Evolutionary conservation across 1,284 basidiomycete species (phyloP).

Genomic region (Apiotrichum veenhuisii): DNA sequence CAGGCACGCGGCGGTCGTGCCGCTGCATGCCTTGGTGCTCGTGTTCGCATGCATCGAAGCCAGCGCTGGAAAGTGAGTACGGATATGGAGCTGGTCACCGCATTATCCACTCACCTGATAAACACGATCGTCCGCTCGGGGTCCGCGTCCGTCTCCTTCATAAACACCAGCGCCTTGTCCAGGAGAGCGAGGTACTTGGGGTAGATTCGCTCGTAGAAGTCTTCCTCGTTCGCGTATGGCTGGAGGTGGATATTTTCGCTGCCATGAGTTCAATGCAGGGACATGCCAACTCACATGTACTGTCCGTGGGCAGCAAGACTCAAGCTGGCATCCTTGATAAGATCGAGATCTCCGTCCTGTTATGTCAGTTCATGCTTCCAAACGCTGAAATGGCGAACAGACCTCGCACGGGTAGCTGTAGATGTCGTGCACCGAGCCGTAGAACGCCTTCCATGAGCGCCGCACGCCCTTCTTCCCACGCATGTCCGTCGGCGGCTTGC

Average conservation of each 20-base stretch:
- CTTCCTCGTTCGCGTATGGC: constrained; percentile 64
- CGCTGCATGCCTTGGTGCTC: constrained; percentile 89
- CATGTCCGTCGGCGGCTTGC: constrained; percentile 41
- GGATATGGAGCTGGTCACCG: background rate
- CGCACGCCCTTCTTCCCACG: constrained; percentile 44
- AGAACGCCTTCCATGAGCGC: constrained; percentile 69
- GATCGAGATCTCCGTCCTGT: constrained; percentile 71
- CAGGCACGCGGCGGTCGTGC: constrained; percentile 83
- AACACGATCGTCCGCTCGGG: constrained; percentile 74
- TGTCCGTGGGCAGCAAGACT: constrained; percentile 82
- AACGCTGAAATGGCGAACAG: background rate
- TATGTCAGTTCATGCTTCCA: constrained; percentile 13
- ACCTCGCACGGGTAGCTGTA: constrained; percentile 87
- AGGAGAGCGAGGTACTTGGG: constrained; percentile 68
- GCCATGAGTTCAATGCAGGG: background rate
- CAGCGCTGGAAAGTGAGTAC: constrained; percentile 49
- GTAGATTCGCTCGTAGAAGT: constrained; percentile 77
- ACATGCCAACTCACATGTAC: constrained; percentile 56
- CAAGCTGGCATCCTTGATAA: constrained; percentile 80
- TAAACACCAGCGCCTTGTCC: constrained; percentile 68
- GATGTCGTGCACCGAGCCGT: constrained; percentile 86
- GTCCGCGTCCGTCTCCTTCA: constrained; percentile 62
- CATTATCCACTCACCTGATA: constrained; percentile 71
- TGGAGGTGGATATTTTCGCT: constrained; percentile 83
- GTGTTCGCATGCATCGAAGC: constrained; percentile 91